Percentiles rank a stretch among this genome's conserved stretches.
These are phyloP conservation scores for Malassezia yamatoensis DNA, from an alignment of 1,284 basidiomycete genomes.

Conservation along the genomic window DNA sequence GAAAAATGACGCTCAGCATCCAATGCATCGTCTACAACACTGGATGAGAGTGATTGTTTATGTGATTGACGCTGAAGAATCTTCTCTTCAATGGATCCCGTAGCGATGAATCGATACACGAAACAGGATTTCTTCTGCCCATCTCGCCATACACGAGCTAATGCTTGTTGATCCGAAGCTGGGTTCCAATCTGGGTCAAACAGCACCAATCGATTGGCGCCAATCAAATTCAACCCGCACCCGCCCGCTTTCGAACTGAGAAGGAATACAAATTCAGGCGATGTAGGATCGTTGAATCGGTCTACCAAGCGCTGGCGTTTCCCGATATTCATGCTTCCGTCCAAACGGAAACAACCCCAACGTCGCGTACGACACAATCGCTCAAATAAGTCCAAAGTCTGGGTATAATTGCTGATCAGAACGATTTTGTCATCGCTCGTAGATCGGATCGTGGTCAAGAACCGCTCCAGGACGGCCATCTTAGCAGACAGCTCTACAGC, in stretches of 20 bases:
- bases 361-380: slow-evolving; percentile 52
- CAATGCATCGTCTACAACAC: slow-evolving; percentile 93
- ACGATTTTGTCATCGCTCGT: slow-evolving; percentile 79
- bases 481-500: slow-evolving; percentile 40
- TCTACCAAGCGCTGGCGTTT: slow-evolving; percentile 97
- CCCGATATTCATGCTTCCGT: slow-evolving; percentile 82
- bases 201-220: slow-evolving; percentile 86
- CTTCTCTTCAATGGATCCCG: slow-evolving; percentile 97
- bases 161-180: slow-evolving; percentile 92
- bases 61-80: slow-evolving; percentile 78
- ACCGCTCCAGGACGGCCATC: slow-evolving; percentile 75
- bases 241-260: slow-evolving; percentile 97
- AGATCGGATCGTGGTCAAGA: slow-evolving; percentile 36
- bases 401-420: slow-evolving; percentile 94
- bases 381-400: slow-evolving; percentile 71
- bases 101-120: slow-evolving; percentile 94
- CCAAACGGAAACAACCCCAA: slow-evolving; percentile 83
- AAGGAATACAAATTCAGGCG: slow-evolving; percentile 90
- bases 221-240: slow-evolving; percentile 88
- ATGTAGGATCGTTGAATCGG: slow-evolving; percentile 88
- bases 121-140: slow-evolving; percentile 88
- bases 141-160: slow-evolving; percentile 98
- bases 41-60: slow-evolving; percentile 91
- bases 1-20: slow-evolving; percentile 94
- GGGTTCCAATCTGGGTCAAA: slow-evolving; percentile 99